Percentiles rank a stretch among this genome's conserved stretches.
phyloP scores from a whole-genome alignment of 768 basidiomycete genomes.

The Crepidotus variabilis region DNA sequence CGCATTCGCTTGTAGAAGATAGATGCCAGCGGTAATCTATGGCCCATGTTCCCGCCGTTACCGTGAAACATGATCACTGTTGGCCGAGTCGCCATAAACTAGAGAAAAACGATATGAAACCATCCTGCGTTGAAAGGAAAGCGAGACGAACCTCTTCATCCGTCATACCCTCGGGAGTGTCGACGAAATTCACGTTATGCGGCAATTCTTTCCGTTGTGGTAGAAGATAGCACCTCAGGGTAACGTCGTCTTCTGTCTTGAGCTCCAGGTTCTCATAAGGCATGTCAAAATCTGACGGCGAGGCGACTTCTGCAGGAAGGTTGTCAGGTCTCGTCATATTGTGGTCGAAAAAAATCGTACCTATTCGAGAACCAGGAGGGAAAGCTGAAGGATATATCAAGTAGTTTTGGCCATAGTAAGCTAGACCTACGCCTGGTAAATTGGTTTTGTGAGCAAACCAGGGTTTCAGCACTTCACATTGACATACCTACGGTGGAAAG shows the following conservation, averaged over 20 bases:
- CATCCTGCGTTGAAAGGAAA: neutral
- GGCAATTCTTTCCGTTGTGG: slow-evolving; percentile 51
- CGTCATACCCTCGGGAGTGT: slow-evolving; percentile 25
- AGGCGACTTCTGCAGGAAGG: slow-evolving; percentile 54
- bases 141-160: slow-evolving; percentile 47
- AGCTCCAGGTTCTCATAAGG: slow-evolving; percentile 75
- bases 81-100: slow-evolving; percentile 57
- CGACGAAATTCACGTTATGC: slow-evolving; percentile 7
- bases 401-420: slow-evolving; percentile 84
- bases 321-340: neutral
- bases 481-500: slow-evolving; percentile 52
- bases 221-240: slow-evolving; percentile 75
- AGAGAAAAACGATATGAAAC: neutral
- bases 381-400: slow-evolving; percentile 90
- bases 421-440: slow-evolving; percentile 58
- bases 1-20: slow-evolving; percentile 80
- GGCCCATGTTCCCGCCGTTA: slow-evolving; percentile 83
- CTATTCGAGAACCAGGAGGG: slow-evolving; percentile 70
- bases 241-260: slow-evolving; percentile 66
- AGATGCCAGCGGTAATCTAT: slow-evolving; percentile 83
- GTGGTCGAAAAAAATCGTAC: slow-evolving; percentile 31
- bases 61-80: slow-evolving; percentile 95
- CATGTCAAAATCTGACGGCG: slow-evolving; percentile 65
- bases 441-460: slow-evolving; percentile 6
- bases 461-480: neutral